phyloP scores from a whole-genome alignment of 345 rosid species.

The Hibiscus tridactylites region DNA sequence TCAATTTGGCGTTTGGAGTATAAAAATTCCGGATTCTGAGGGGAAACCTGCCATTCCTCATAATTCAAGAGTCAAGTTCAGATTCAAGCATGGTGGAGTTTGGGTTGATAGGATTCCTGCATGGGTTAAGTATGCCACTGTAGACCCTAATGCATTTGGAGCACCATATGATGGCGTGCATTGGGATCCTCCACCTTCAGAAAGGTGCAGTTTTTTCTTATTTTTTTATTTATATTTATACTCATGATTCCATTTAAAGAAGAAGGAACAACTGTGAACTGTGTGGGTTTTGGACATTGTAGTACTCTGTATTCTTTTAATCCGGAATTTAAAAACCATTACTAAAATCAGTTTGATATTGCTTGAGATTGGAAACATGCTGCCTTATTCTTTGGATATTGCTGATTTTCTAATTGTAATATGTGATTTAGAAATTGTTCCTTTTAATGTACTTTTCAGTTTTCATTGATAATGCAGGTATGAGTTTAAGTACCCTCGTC shows the following conservation, averaged over 20 bases:
- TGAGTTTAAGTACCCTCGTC: constrained; percentile 47
- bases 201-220: constrained; percentile 36
- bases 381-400: not conserved
- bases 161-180: constrained; percentile 74
- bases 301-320: not conserved
- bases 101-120: constrained; percentile 75
- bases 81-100: constrained; percentile 53
- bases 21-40: constrained; percentile 43
- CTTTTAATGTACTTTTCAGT: constrained; percentile 7
- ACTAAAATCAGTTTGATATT: not conserved
- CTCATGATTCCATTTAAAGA: not conserved
- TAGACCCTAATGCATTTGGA: constrained; percentile 49
- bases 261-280: not conserved
- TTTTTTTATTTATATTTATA: not conserved
- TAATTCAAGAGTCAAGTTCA: constrained; percentile 65
- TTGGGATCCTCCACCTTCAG: constrained; percentile 66
- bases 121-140: constrained; percentile 69
- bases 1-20: constrained; percentile 73
- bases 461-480: constrained; percentile 35
- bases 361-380: not conserved
- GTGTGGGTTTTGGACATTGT: not conserved
- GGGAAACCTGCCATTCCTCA: constrained; percentile 65
- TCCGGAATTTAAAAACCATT: not conserved
- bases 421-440: not conserved
- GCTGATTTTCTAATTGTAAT: constrained; percentile 5